Evolutionary conservation across 192 early-diverging fungal species (phyloP).

Genomic region (Haplosporangium gracile): DNA sequence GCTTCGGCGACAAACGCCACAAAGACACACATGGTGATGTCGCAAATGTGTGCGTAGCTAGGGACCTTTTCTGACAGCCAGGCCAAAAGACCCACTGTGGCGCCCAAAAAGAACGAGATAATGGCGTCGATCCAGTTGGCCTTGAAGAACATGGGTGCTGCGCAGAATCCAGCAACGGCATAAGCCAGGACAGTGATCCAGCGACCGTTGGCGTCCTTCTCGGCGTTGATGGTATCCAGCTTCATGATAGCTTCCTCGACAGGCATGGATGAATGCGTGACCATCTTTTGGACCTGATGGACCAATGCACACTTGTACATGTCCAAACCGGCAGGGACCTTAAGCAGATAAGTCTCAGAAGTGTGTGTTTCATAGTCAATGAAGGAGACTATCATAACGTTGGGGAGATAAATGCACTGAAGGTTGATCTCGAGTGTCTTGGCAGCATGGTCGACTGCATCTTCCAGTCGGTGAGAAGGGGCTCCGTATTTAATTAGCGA

Average conservation of each 20-base stretch:
- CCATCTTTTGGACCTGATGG: conserved; percentile 72
- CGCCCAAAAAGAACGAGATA: conserved; percentile 55
- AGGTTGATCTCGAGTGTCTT: conserved; percentile 72
- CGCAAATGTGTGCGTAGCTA: conserved; percentile 62
- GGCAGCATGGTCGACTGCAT: conserved; percentile 71
- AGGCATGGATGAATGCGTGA: conserved; percentile 72
- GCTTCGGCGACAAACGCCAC: conserved; percentile 63
- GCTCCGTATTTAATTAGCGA: conserved; percentile 79
- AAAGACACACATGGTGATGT: conserved; percentile 61
- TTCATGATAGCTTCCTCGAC: conserved; percentile 76
- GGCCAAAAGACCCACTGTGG: conserved; percentile 59
- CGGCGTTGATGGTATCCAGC: conserved; percentile 68
- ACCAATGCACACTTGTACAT: conserved; percentile 77
- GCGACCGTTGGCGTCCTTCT: conserved; percentile 68
- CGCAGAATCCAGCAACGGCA: conserved; percentile 68
- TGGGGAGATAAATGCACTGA: conserved; percentile 76
- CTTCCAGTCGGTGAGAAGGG: conserved; percentile 77
- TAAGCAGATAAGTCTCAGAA: conserved; percentile 81
- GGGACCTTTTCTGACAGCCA: conserved; percentile 43
- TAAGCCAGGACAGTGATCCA: conserved; percentile 71
- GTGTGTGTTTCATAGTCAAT: conserved; percentile 78
- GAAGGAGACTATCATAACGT: conserved; percentile 80
- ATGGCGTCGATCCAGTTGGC: conserved; percentile 77
- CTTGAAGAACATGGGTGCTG: conserved; percentile 76
- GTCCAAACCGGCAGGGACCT: conserved; percentile 69